Percentiles rank a stretch among this genome's conserved stretches.
phyloP scores from a whole-genome alignment of 2,329 filamentous ascomycete genomes.

The Fusarium transvaalense region DNA sequence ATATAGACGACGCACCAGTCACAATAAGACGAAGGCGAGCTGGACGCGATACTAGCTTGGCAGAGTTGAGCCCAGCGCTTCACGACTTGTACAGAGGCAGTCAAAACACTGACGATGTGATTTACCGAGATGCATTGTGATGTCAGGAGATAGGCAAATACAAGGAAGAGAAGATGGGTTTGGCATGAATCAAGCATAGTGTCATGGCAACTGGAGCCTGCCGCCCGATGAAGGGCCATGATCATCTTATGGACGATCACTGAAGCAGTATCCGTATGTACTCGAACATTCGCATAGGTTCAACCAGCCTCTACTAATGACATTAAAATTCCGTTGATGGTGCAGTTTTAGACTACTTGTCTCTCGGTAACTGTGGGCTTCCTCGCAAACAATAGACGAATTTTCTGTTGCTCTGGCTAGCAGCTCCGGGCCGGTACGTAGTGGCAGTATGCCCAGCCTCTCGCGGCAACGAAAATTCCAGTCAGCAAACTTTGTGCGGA shows the following conservation, averaged over 20 bases:
- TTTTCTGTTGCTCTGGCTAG: constrained; percentile 18
- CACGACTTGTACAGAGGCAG: constrained; percentile 61
- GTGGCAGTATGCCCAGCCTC: constrained; percentile 1
- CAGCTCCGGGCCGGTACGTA: constrained; percentile 15
- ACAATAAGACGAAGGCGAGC: constrained; percentile 22
- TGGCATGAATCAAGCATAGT: constrained; percentile 14
- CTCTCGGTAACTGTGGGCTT: constrained; percentile 3
- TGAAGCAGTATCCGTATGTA: background rate
- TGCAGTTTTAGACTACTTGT: background rate
- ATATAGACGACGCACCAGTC: constrained; percentile 2
- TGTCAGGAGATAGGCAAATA: constrained; percentile 12
- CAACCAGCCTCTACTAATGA: background rate
- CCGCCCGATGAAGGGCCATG: background rate
- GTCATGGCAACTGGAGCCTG: constrained; percentile 1
- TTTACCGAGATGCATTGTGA: constrained; percentile 15
- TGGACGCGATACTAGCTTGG: constrained; percentile 52
- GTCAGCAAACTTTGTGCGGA: constrained; percentile 13
- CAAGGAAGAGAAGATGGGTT: constrained; percentile 18
- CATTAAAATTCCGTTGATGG: background rate
- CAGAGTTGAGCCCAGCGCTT: constrained; percentile 59
- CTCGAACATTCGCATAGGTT: constrained; percentile 1
- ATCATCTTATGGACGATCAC: background rate
- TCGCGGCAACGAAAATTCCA: constrained; percentile 39
- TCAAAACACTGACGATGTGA: constrained; percentile 61
- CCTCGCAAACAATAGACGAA: constrained; percentile 10